These are phyloP conservation scores for Starmerella roubikii DNA, from an alignment of 805 yeast species.

Conservation along the genomic window DNA sequence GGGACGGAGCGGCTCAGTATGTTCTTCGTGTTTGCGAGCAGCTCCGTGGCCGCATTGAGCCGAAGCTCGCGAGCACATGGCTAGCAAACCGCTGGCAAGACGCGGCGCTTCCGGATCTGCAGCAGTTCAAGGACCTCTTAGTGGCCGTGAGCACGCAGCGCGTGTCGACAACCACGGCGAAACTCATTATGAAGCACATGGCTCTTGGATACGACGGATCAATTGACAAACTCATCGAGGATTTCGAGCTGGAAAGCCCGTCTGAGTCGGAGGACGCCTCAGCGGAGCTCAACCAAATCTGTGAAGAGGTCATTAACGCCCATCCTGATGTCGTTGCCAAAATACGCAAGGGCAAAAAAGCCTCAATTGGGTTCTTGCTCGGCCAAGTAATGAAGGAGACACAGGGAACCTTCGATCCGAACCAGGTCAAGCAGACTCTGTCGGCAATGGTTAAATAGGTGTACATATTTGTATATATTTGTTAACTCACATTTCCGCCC, in stretches of 20 bases:
- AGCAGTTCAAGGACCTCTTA: constrained; percentile 43
- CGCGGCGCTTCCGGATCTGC: constrained; percentile 33
- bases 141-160: constrained; percentile 32
- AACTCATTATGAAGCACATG: constrained; percentile 47
- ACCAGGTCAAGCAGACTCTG: constrained; percentile 24
- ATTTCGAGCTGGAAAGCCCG: constrained; percentile 31
- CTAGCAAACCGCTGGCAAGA: constrained; percentile 59
- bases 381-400: constrained; percentile 76
- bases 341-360: constrained; percentile 44
- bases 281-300: constrained; percentile 31
- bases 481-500: too few species aligned
- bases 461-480: too few species aligned
- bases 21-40: constrained; percentile 31
- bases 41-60: neutral
- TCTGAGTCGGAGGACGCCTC: constrained; percentile 22
- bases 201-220: constrained; percentile 14
- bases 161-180: constrained; percentile 58
- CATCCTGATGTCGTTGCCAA: constrained; percentile 44
- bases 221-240: constrained; percentile 37
- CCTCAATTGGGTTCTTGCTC: constrained; percentile 59
- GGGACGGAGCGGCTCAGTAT: constrained; percentile 28
- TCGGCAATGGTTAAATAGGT: neutral
- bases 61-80: constrained; percentile 55
- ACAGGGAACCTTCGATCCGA: constrained; percentile 39
- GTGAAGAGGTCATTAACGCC: constrained; percentile 33